Evolutionary conservation across 2,329 filamentous ascomycete genomes (phyloP).

Genomic region (Cytospora leucostoma): DNA sequence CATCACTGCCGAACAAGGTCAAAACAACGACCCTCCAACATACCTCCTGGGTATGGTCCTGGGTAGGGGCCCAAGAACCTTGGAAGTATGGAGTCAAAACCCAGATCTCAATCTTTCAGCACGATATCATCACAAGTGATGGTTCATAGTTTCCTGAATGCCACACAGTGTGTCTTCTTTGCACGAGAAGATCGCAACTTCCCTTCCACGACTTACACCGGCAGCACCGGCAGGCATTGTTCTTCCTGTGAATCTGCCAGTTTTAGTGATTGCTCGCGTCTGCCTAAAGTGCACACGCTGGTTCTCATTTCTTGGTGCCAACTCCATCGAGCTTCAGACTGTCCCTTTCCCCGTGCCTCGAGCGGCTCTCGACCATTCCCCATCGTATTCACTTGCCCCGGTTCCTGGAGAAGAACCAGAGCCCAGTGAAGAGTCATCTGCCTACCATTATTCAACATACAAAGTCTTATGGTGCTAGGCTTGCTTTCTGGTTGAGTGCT

Average conservation of each 20-base stretch:
- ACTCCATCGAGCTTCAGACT: neutral
- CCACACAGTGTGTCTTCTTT: neutral
- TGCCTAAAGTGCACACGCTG: neutral
- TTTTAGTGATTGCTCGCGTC: neutral
- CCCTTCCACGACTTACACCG: neutral
- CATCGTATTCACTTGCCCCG: neutral
- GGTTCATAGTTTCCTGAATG: neutral
- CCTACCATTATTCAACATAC: neutral
- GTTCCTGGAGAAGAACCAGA: neutral
- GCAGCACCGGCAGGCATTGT: neutral
- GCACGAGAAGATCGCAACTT: neutral
- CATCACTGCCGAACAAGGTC: too few species aligned
- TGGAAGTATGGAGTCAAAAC: too few species aligned
- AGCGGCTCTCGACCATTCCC: neutral
- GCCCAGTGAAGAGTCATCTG: neutral
- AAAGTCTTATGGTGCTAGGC: neutral
- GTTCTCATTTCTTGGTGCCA: neutral
- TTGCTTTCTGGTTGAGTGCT: neutral
- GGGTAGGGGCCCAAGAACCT: too few species aligned
- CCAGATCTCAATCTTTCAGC: too few species aligned
- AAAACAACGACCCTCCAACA: too few species aligned
- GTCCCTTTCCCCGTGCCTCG: neutral
- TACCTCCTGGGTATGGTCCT: too few species aligned
- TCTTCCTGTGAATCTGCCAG: neutral
- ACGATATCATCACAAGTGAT: neutral